Conservation (phyloP, 768 basidiomycete species). For the Phlegmacium glaucopus region DNA sequence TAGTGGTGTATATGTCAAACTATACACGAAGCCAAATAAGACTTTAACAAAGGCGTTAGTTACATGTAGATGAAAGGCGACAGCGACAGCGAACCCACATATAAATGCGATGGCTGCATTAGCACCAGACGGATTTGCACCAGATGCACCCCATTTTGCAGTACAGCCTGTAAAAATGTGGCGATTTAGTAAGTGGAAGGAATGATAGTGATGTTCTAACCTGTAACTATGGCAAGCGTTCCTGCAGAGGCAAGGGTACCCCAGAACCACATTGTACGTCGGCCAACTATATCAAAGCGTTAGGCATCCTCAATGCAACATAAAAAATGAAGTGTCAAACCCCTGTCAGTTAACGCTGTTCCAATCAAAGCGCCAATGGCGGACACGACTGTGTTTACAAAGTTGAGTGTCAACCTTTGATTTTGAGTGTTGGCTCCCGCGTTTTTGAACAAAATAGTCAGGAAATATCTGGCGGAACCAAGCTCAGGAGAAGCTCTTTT, state of each 20-base stretch:
- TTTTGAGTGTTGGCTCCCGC: constrained; percentile 39
- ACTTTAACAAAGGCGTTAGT: constrained; percentile 30
- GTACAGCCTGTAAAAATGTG: constrained; percentile 28
- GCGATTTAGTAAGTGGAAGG: neutral
- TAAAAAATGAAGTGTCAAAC: constrained; percentile 10
- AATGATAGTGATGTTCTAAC: constrained; percentile 9
- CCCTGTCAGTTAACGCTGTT: constrained; percentile 38
- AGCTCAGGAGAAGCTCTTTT: neutral
- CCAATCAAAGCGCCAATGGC: constrained; percentile 39
- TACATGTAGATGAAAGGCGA: neutral
- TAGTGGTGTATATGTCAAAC: constrained; percentile 55
- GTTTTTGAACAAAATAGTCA: constrained; percentile 38
- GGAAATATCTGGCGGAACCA: constrained; percentile 32
- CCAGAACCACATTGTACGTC: constrained; percentile 46
- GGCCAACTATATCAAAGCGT: constrained; percentile 27
- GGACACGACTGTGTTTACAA: constrained; percentile 40
- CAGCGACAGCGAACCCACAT: constrained; percentile 24
- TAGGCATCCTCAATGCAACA: neutral
- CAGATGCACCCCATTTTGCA: constrained; percentile 35
- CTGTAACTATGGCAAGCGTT: constrained; percentile 39
- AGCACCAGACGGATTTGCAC: constrained; percentile 35
- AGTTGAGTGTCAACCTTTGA: constrained; percentile 35
- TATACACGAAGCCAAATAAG: constrained; percentile 52
- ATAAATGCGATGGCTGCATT: constrained; percentile 45
- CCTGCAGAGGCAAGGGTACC: constrained; percentile 38